phyloP scores from a whole-genome alignment of 73 alveolate genomes.

The Tetrahymena thermophila region DNA sequence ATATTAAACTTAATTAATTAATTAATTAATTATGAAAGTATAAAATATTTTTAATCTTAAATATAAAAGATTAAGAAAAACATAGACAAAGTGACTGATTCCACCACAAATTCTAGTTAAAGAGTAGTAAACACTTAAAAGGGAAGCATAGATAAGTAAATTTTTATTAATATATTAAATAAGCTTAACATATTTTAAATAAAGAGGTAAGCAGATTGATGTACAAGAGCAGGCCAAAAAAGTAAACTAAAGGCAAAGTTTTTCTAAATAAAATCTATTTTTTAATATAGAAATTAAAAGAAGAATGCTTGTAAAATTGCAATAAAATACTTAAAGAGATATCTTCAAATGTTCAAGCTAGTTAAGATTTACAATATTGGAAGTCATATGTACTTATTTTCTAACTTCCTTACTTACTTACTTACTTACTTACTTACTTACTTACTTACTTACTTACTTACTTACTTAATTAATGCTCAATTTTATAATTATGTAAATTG shows the following conservation, averaged over 20 bases:
- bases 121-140: too few species aligned
- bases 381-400: neutral
- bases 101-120: neutral
- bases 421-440: too few species aligned
- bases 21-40: too few species aligned
- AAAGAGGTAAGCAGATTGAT: neutral
- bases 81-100: neutral
- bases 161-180: too few species aligned
- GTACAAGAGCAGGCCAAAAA: neutral
- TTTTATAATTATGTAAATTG: too few species aligned
- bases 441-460: too few species aligned
- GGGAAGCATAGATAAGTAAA: neutral
- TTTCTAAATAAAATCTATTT: too few species aligned
- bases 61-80: neutral
- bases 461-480: too few species aligned
- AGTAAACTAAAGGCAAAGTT: neutral
- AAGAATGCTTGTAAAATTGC: neutral
- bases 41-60: too few species aligned
- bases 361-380: neutral
- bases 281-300: neutral
- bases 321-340: neutral
- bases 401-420: too few species aligned
- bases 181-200: too few species aligned
- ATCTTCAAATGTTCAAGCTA: neutral
- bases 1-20: too few species aligned